Evolutionary conservation across 768 basidiomycete species (phyloP), one percentile per base, ranked within the genome.

Genomic region (Trametes maxima): DNA sequence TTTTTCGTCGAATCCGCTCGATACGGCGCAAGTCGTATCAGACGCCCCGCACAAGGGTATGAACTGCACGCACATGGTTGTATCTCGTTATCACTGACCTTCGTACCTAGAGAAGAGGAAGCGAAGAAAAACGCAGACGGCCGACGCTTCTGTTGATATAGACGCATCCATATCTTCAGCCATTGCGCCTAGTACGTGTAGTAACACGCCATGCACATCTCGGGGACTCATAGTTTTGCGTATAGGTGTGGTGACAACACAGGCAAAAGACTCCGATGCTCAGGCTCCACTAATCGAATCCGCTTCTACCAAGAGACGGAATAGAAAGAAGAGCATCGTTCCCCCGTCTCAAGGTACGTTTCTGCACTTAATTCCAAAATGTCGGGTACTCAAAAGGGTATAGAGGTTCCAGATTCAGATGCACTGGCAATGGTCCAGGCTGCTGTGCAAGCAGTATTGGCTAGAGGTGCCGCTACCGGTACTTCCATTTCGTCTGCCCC

Each of bases 281-380:
- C 8, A 28, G 17, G 24, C 21, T 24, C 14, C 52, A 16, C 13
- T 7, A 19, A 14, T 5, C 1, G 43, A 33, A 19, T 45, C 54
- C 16, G 22, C 54, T 33, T 33, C 28, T 11, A 12, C 19, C 19
- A 50, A 50, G 13, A 58, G 50, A 39, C 39, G 57, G 40, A 28
- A n/a, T 19, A 42, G 22, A 25, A 50, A 42, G 48, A 57, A 58
- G 40, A 58, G 48, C n/a, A 44, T 44, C 8, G 48, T 48, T 33
- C 48, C 48, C 16, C 2, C 48, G 3, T 21, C 48, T 0, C n/a
- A 49, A 50, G 40, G 57, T 58, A 43, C 7, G 36, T 13, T 12
- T n/a, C n/a, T n/a, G n/a, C n/a, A n/a, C n/a, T n/a, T n/a, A n/a
- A n/a, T 42, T 5, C 19, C 21, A 10, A 11, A 11, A 35, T 39